Evolutionary conservation across 1,139 yeast species (phyloP).

Genomic region (Oligophagozyma castellii): DNA sequence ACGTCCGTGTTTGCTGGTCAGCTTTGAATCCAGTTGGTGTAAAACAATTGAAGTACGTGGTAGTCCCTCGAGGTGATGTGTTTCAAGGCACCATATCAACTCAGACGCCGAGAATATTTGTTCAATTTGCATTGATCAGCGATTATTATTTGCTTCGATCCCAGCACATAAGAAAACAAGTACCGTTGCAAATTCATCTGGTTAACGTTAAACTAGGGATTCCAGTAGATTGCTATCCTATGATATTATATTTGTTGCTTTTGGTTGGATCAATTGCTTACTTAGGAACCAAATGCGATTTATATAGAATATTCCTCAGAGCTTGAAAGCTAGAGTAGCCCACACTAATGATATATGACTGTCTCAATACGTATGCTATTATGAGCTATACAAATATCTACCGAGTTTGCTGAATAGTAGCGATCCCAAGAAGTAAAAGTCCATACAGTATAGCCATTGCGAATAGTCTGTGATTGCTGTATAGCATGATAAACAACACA

Average conservation of each 20-base stretch:
- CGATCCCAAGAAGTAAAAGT: conserved; percentile 53
- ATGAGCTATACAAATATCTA: conserved; percentile 27
- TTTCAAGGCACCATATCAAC: not conserved
- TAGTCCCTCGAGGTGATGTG: conserved; percentile 3
- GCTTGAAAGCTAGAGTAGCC: not conserved
- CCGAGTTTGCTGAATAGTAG: conserved; percentile 63
- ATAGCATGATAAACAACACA: conserved; percentile 27
- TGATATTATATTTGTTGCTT: not conserved
- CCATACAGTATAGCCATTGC: conserved; percentile 20
- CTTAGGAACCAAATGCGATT: not conserved
- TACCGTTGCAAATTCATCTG: conserved; percentile 13
- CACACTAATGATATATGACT: not conserved
- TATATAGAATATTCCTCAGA: not conserved
- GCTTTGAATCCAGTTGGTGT: conserved; percentile 10
- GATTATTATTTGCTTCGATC: not conserved
- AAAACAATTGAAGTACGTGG: conserved; percentile 2
- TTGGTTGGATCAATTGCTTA: conserved; percentile 1
- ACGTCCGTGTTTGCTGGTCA: conserved; percentile 11
- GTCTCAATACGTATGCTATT: not conserved
- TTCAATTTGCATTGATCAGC: conserved; percentile 3
- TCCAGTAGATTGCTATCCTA: conserved; percentile 16
- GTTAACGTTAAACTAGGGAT: conserved; percentile 12
- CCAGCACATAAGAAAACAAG: not conserved
- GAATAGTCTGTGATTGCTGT: conserved; percentile 14
- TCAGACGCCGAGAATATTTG: not conserved